Percentiles rank a stretch among this genome's conserved stretches.
Conservation (phyloP, 495 filamentous ascomycete genomes). For the Podospora comata region DNA sequence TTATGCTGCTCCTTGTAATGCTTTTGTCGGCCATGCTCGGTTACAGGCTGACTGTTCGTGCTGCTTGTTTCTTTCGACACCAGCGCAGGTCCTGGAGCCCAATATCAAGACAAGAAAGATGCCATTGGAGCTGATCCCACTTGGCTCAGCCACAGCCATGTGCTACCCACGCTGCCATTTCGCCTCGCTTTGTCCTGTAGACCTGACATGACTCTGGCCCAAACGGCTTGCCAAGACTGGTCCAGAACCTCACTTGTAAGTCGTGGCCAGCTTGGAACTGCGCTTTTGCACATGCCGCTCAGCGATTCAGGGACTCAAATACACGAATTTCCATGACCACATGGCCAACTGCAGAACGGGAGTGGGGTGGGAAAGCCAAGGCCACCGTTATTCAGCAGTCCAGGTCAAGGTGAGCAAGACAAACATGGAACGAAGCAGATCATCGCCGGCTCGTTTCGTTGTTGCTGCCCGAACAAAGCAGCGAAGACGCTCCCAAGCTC, state of each 20-base stretch:
- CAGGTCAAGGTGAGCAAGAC: slow-evolving; percentile 16
- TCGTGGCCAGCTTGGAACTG: not conserved
- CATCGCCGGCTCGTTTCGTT: slow-evolving; percentile 40
- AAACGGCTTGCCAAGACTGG: slow-evolving; percentile 6
- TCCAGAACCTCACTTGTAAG: slow-evolving; percentile 8
- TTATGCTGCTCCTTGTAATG: not conserved
- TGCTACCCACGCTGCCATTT: slow-evolving; percentile 19
- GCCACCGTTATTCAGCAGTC: not conserved
- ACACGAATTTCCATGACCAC: not conserved
- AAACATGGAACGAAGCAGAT: slow-evolving; percentile 30
- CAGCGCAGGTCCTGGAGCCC: not conserved
- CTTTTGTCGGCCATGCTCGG: not conserved
- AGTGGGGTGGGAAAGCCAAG: not conserved
- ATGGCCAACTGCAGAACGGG: slow-evolving; percentile 12
- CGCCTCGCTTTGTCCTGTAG: not conserved
- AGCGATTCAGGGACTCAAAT: slow-evolving; percentile 3
- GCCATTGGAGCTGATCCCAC: slow-evolving; percentile 16
- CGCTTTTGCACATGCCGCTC: not conserved
- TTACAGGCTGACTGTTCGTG: slow-evolving; percentile 3
- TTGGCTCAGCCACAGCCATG: slow-evolving; percentile 20
- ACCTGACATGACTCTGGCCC: slow-evolving; percentile 9
- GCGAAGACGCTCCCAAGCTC: slow-evolving; percentile 23
- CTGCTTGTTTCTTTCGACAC: slow-evolving; percentile 3
- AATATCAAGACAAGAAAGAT: not conserved
- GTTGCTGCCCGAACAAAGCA: slow-evolving; percentile 48